phyloP scores from a whole-genome alignment of 192 early-diverging fungal genomes.

The Haplosporangium gracile region DNA sequence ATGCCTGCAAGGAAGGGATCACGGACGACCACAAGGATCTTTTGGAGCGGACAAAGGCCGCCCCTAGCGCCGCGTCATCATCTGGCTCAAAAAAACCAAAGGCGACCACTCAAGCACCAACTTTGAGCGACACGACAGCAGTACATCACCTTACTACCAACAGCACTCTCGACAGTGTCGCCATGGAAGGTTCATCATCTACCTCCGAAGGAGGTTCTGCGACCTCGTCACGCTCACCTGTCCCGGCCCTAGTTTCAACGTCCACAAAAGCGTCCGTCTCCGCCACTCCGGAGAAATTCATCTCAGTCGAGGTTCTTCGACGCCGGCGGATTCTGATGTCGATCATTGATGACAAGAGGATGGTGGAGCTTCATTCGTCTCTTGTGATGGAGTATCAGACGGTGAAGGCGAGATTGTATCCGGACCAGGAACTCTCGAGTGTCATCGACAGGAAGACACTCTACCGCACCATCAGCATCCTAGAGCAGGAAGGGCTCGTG shows the following conservation, averaged over 20 bases:
- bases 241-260: not conserved
- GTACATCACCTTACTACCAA: not conserved
- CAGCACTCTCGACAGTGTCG: not conserved
- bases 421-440: slow-evolving; percentile 21
- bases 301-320: slow-evolving; percentile 35
- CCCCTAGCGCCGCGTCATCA: not conserved
- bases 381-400: slow-evolving; percentile 52
- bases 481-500: slow-evolving; percentile 63
- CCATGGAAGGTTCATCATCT: not conserved
- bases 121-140: slow-evolving; percentile 11
- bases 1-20: slow-evolving; percentile 40
- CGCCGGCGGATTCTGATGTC: slow-evolving; percentile 46
- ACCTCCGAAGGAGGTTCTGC: not conserved
- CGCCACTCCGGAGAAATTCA: slow-evolving; percentile 19
- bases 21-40: slow-evolving; percentile 39
- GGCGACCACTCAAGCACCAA: not conserved
- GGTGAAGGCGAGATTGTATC: slow-evolving; percentile 30
- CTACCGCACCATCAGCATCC: slow-evolving; percentile 48
- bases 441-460: slow-evolving; percentile 71
- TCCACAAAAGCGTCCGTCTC: not conserved
- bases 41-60: slow-evolving; percentile 23
- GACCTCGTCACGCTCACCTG: not conserved
- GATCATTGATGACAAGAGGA: slow-evolving; percentile 52
- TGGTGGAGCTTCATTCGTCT: slow-evolving; percentile 47
- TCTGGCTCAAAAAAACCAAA: not conserved